Evolutionary conservation across 1,139 yeast species (phyloP), one percentile per base, ranked within the genome.

Genomic region (Casaregolazyma suthepensis): DNA sequence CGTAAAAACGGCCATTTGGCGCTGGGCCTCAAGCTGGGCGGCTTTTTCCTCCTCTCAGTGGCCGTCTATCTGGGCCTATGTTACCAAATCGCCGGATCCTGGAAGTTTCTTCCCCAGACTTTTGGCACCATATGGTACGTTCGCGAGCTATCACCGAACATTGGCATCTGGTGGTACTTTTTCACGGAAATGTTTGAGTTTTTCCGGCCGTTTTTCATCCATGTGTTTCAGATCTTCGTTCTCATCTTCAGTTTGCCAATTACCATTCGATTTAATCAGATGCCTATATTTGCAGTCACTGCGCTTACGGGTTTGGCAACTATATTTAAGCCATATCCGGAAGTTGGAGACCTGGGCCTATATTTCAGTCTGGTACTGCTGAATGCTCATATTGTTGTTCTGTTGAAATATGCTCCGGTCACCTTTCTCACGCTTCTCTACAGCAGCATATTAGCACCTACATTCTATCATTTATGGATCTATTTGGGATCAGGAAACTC

Each of bases 121-220:
- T 87, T 85, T 64, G 82, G 85, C 15, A 77, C 84, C 0, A 72
- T 81, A 9, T 64, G 89, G 6, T 71, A 75, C 37, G 84, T 87
- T 62, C 76, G 77, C 49, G 89, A 88, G 58, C 80, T 89, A 58
- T 76, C 82, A 5, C 96, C 96, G 20, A 90, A 90, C 68, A 71
- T 93, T 59, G 99, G 99, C 0, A 75, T 93, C 43, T 93, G 99
- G 99, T 93, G 99, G 99, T 93, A 93, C 72, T 82, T 91, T 62
- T 93, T 93, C 74, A 86, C 94, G 29, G 99, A 93, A 68, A 87
- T 93, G 83, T 93, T 93, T 71, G 94, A 85, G 53, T 87, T 83
- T 65, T 93, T 93, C 75, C 79, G 86, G 29, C 83, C 89, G 17
- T 90, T 93, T 66, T 93, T 87, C 73, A 73, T 85, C 44, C 84